Conservation (phyloP, 1,284 basidiomycete species). For the Ceratorhiza oryzae-sativae region DNA sequence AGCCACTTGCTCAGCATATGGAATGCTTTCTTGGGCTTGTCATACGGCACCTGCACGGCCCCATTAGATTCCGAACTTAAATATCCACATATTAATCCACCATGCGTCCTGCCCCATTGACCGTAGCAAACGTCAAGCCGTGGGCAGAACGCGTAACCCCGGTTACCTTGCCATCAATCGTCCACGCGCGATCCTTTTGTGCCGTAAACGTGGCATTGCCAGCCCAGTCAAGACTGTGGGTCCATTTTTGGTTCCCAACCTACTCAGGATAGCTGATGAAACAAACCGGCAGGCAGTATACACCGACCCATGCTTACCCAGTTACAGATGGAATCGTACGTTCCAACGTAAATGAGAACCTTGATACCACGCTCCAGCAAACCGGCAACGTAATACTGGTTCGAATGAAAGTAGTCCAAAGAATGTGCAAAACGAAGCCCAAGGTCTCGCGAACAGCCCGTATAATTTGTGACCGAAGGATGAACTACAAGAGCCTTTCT, state of each 20-base stretch:
- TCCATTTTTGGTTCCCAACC: slow-evolving; percentile 54
- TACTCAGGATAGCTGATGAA: neutral
- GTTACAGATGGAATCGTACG: slow-evolving; percentile 81
- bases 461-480: slow-evolving; percentile 46
- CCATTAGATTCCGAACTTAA: slow-evolving; percentile 45
- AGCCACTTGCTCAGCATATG: slow-evolving; percentile 64
- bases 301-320: slow-evolving; percentile 47
- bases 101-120: slow-evolving; percentile 70
- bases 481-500: slow-evolving; percentile 52
- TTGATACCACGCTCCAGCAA: slow-evolving; percentile 65
- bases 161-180: slow-evolving; percentile 53
- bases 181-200: slow-evolving; percentile 55
- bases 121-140: slow-evolving; percentile 68
- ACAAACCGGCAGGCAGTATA: neutral
- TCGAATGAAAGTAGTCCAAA: slow-evolving; percentile 28
- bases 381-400: slow-evolving; percentile 51
- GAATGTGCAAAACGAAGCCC: slow-evolving; percentile 43
- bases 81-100: slow-evolving; percentile 49
- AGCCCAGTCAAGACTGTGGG: slow-evolving; percentile 52
- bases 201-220: slow-evolving; percentile 50
- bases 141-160: slow-evolving; percentile 65
- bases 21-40: slow-evolving; percentile 65
- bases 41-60: slow-evolving; percentile 62
- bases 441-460: slow-evolving; percentile 49
- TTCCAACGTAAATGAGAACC: slow-evolving; percentile 73